Evolutionary conservation across 2,329 filamentous ascomycete species (phyloP).

Genomic region (Lecanicillium sp.): DNA sequence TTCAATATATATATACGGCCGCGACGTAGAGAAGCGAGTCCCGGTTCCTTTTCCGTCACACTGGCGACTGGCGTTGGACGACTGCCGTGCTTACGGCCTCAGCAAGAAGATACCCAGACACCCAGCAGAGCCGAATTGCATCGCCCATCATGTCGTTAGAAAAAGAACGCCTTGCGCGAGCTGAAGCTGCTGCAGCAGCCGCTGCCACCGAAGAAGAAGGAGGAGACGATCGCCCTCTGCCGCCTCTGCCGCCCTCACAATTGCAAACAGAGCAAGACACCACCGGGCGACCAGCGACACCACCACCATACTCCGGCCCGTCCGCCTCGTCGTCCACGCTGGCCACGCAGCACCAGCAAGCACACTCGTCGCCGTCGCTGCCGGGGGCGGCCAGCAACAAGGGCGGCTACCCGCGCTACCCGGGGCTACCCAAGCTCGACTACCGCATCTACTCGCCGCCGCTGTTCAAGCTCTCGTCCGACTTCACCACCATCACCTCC

Average conservation of each 20-base stretch:
- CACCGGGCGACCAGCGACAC: slow-evolving; percentile 11
- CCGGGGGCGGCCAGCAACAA: not conserved
- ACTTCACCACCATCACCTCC: slow-evolving; percentile 39
- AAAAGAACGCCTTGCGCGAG: slow-evolving; percentile 7
- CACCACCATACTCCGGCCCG: slow-evolving; percentile 28
- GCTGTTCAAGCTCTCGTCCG: slow-evolving; percentile 41
- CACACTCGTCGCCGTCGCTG: too few relatives aligned
- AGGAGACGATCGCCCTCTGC: too few relatives aligned
- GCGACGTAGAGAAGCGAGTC: too few relatives aligned
- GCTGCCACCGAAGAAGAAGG: not conserved
- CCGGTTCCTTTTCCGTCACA: too few relatives aligned
- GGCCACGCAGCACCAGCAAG: slow-evolving; percentile 6
- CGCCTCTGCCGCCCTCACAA: slow-evolving; percentile 2
- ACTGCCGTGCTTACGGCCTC: too few relatives aligned
- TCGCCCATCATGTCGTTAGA: slow-evolving; percentile 3
- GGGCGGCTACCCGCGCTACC: slow-evolving; percentile 27
- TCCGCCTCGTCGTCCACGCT: slow-evolving; percentile 11
- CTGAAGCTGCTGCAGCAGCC: slow-evolving; percentile 5
- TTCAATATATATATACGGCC: too few relatives aligned
- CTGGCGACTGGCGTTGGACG: too few relatives aligned
- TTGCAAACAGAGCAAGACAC: not conserved
- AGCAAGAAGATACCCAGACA: too few relatives aligned
- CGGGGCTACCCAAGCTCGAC: slow-evolving; percentile 40
- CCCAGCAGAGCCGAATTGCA: too few relatives aligned
- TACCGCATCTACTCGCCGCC: slow-evolving; percentile 46